A percentile compares a stretch with the other conserved stretches of the same genome.
These are phyloP conservation scores for Wallacemonas collosoma DNA, from an alignment of 208 protist species.

Conservation along the genomic window DNA sequence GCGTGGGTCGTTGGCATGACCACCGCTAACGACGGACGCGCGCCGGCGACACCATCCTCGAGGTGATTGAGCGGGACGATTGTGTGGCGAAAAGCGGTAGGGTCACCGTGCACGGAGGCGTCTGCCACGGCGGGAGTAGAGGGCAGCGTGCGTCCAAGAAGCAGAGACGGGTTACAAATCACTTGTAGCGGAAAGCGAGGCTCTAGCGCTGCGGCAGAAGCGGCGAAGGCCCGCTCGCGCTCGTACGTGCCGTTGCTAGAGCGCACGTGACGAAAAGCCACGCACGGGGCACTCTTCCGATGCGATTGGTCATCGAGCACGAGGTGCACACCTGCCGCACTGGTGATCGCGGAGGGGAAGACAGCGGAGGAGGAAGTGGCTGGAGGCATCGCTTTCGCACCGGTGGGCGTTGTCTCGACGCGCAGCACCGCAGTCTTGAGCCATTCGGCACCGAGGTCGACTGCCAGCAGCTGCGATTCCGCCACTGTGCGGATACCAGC, in stretches of 20 bases:
- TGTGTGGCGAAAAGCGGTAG: not conserved
- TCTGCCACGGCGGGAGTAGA: too few species aligned
- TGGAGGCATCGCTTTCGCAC: slow-evolving; percentile 13
- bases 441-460: slow-evolving; percentile 65
- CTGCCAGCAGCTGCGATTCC: slow-evolving; percentile 56
- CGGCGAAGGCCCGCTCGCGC: slow-evolving; percentile 89
- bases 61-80: not conserved
- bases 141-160: slow-evolving; percentile 36
- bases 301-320: slow-evolving; percentile 94
- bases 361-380: not conserved
- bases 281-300: slow-evolving; percentile 87
- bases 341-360: not conserved
- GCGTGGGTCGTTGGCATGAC: slow-evolving; percentile 12
- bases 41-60: not conserved
- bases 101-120: not conserved
- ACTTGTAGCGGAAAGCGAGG: slow-evolving; percentile 76
- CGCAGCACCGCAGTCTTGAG: slow-evolving; percentile 39
- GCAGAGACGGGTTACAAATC: slow-evolving; percentile 56
- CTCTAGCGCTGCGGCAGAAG: slow-evolving; percentile 77
- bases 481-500: slow-evolving; percentile 8
- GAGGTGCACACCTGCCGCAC: slow-evolving; percentile 47
- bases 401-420: slow-evolving; percentile 15
- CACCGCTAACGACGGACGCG: slow-evolving; percentile 19
- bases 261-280: slow-evolving; percentile 82
- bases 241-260: slow-evolving; percentile 23